Conservation (phyloP, 345 rosid genomes). For the Hibiscus tridactylites region DNA sequence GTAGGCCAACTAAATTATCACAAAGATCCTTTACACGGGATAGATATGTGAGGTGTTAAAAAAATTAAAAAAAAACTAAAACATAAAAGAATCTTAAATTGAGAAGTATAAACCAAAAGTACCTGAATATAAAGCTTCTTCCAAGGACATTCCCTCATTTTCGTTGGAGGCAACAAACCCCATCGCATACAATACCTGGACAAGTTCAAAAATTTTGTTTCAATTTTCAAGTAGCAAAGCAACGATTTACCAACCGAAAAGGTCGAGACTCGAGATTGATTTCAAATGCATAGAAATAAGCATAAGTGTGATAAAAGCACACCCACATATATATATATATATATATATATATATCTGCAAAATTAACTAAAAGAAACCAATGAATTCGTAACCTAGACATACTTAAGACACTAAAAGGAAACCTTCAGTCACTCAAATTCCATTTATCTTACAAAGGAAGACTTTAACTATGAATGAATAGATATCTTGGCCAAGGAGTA, state of each 20-base stretch:
- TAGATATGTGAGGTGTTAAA: background rate
- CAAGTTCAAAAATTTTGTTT: background rate
- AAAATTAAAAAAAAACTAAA: background rate
- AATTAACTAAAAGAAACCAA: background rate
- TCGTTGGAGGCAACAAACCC: slow-evolving; percentile 58
- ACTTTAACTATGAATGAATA: background rate
- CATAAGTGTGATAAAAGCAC: background rate
- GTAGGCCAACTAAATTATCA: too few species aligned
- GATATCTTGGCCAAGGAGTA: background rate
- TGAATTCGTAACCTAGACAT: background rate
- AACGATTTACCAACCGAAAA: background rate
- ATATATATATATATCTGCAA: background rate
- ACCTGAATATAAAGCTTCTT: slow-evolving; percentile 92
- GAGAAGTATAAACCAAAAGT: slow-evolving; percentile 1
- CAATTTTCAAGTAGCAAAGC: background rate
- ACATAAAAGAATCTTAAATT: background rate
- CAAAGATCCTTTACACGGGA: background rate
- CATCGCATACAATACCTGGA: slow-evolving; percentile 78
- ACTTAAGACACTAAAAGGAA: background rate
- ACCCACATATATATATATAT: too few species aligned
- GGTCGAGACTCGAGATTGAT: background rate
- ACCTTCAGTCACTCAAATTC: background rate
- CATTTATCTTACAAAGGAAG: background rate
- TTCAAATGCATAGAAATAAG: background rate
- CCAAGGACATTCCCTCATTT: slow-evolving; percentile 71